A percentile compares a stretch with the other conserved stretches of the same genome.
phyloP scores from a whole-genome alignment of 371 early-diverging fungal genomes.

The Chytridium lagenaria region DNA sequence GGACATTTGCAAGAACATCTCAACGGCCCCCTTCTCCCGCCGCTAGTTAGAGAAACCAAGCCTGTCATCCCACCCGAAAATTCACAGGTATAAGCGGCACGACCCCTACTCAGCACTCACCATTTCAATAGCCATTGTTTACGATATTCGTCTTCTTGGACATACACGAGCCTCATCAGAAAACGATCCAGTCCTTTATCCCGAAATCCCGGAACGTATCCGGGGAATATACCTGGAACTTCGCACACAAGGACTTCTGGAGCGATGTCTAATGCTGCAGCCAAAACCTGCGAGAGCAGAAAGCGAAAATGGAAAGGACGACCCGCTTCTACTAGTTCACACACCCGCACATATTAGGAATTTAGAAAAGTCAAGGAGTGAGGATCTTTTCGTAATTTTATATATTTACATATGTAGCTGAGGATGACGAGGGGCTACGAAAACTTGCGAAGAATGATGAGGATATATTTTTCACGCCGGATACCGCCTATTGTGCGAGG shows the following conservation, averaged over 20 bases:
- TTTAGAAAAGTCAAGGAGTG: constrained; percentile 54
- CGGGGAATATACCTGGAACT: constrained; percentile 25
- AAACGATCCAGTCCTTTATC: too few species aligned
- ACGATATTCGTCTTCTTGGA: constrained; percentile 1
- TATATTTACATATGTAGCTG: neutral
- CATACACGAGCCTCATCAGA: constrained; percentile 1
- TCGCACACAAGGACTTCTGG: constrained; percentile 6
- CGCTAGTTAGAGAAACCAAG: too few species aligned
- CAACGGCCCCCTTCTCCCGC: too few species aligned
- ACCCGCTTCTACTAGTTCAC: constrained; percentile 64
- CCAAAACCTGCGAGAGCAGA: constrained; percentile 48
- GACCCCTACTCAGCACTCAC: too few species aligned
- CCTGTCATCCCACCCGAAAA: too few species aligned
- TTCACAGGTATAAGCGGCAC: too few species aligned
- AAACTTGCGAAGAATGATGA: constrained; percentile 27
- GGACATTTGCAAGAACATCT: too few species aligned
- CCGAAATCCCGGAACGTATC: constrained; percentile 42
- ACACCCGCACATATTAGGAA: constrained; percentile 52
- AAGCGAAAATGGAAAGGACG: constrained; percentile 45
- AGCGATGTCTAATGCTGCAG: constrained; percentile 8
- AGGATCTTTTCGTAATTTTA: constrained; percentile 20
- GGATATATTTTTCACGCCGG: constrained; percentile 36
- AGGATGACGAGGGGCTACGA: neutral
- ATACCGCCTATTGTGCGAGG: constrained; percentile 26
- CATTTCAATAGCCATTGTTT: constrained; percentile 11